Percentiles rank a stretch among this genome's conserved stretches.
phyloP scores from a whole-genome alignment of 306 rosid genomes.

The Canavalia ensiformis region DNA sequence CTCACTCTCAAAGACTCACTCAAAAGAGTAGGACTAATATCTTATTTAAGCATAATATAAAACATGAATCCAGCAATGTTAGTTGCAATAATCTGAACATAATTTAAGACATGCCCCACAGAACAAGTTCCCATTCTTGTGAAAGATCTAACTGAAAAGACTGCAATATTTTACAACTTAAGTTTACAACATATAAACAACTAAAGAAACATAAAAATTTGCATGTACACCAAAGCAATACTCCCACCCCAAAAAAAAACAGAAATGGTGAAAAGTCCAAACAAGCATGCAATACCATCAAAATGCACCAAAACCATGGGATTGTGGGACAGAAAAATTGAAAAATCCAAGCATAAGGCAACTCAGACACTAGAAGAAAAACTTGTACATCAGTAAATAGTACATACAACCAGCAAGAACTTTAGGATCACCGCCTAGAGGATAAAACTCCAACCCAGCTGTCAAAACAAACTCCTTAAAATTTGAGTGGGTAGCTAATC shows the following conservation, averaged over 20 bases:
- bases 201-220: neutral
- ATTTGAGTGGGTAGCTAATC: slow-evolving; percentile 98
- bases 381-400: slow-evolving; percentile 47
- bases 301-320: slow-evolving; percentile 18
- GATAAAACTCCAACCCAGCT: slow-evolving; percentile 97
- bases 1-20: too few species aligned
- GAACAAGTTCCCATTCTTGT: neutral
- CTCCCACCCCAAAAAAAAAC: neutral
- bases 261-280: slow-evolving; percentile 9
- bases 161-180: neutral
- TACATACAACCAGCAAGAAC: slow-evolving; percentile 99
- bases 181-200: neutral
- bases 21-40: too few species aligned
- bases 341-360: slow-evolving; percentile 19
- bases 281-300: slow-evolving; percentile 19
- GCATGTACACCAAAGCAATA: neutral
- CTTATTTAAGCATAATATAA: too few species aligned
- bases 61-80: too few species aligned
- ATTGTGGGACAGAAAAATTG: neutral
- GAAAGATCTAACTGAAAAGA: neutral
- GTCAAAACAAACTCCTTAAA: slow-evolving; percentile 99
- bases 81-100: too few species aligned
- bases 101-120: neutral
- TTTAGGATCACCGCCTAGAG: slow-evolving; percentile 97
- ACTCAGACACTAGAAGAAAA: slow-evolving; percentile 40